Percentiles rank a stretch among this genome's conserved stretches.
These are phyloP conservation scores for Saitozyma podzolica DNA, from an alignment of 768 basidiomycete species.

Conservation along the genomic window DNA sequence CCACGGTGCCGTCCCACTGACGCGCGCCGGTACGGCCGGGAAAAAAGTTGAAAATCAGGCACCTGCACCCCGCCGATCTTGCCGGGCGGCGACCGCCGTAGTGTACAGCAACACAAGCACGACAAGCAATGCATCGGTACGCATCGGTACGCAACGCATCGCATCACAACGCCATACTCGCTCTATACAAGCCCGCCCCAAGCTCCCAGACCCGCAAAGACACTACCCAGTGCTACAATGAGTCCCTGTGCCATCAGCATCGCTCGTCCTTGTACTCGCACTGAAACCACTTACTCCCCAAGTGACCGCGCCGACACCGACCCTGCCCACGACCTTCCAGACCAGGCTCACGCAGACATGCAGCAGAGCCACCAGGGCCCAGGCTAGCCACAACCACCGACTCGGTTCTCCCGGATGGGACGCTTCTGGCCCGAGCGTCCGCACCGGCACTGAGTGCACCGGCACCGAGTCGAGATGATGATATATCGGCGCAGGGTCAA, in stretches of 20 bases:
- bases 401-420: conserved; percentile 26
- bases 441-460: not conserved
- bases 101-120: too few relatives aligned
- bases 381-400: conserved; percentile 39
- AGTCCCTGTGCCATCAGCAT: conserved; percentile 39
- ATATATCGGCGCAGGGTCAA: conserved; percentile 48
- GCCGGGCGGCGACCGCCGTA: too few relatives aligned
- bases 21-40: too few relatives aligned
- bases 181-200: conserved; percentile 46
- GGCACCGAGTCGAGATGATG: conserved; percentile 11
- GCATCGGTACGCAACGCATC: too few relatives aligned
- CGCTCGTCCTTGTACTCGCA: not conserved
- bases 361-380: conserved; percentile 29
- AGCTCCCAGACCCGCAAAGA: conserved; percentile 49
- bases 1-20: too few relatives aligned
- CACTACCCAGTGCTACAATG: conserved; percentile 47
- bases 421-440: not conserved
- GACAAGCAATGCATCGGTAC: too few relatives aligned
- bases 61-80: too few relatives aligned
- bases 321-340: conserved; percentile 45
- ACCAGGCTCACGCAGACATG: conserved; percentile 42
- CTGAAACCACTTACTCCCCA: conserved; percentile 47
- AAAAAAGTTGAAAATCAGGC: too few relatives aligned
- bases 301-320: conserved; percentile 50
- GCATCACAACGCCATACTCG: too few relatives aligned